Evolutionary conservation across 2,329 filamentous ascomycete genomes (phyloP), one percentile per base, ranked within the genome.

Genomic region (Fusarium musae): DNA sequence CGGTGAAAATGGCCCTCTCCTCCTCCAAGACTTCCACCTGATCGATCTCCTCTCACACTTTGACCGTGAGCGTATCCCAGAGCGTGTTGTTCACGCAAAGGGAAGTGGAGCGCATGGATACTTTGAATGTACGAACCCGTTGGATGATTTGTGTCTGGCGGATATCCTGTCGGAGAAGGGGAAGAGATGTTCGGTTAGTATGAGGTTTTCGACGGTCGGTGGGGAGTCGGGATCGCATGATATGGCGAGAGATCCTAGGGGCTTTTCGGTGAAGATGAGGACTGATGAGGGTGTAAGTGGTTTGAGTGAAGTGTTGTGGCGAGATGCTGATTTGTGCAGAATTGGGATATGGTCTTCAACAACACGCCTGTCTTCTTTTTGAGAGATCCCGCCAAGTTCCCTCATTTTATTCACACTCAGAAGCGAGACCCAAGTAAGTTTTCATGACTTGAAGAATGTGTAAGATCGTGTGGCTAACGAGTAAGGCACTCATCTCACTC

Each of bases 361-460:
- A 93, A 93, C 79, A 93, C 91, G 0, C 92, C 92, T 0, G 89
- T 93, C 6, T 94, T 94, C 85, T 94, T 94, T 82, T 78, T 93
- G n/a, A 85, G 92, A 59, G 92, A 94, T 70, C 90, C 92, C 0
- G 87, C 90, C 72, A 93, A 94, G 80, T 93, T 93, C 78, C 92
- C 92, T 30, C 84, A 91, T 77, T 91, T 93, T 77, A 93, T 93
- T 59, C 92, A 93, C 79, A 93, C 91, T 0, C 92, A 93, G 79
- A 93, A 93, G 85, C 86, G 92, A n/a, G 85, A 94, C 77, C 92
- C 92, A 0, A 69, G 56, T 66, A 19, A 47, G 59, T 46, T 3
- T 15, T 26, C 10, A 6, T 6, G 12, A 23, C 16, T 26, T 10
- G 4, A 12, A 17, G 6, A 4, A 5, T 13, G 15, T 13, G 1